Evolutionary conservation across 495 filamentous ascomycete genomes (phyloP).

Genomic region (Penicillium herquei): DNA sequence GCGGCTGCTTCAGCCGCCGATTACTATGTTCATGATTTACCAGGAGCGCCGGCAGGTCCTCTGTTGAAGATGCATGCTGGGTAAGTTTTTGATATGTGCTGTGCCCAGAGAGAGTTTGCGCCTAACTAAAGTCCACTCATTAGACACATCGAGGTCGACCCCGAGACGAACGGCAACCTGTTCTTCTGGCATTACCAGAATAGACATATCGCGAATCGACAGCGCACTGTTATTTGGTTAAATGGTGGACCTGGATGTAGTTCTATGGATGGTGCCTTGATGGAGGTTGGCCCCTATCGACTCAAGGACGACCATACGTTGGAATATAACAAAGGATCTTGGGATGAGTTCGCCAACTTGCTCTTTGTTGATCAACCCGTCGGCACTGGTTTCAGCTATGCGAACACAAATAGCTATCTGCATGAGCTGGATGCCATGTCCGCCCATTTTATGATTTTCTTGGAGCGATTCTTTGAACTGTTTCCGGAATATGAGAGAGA

Average conservation of each 20-base stretch:
- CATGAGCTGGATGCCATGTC: constrained; percentile 88
- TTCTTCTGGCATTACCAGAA: constrained; percentile 99
- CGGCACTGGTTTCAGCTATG: constrained; percentile 94
- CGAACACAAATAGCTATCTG: constrained; percentile 79
- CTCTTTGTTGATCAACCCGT: constrained; percentile 97
- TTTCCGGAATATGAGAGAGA: constrained; percentile 93
- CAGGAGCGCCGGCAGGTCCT: constrained; percentile 79
- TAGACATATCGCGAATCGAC: constrained; percentile 86
- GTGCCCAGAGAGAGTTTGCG: background rate
- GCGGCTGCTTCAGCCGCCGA: constrained; percentile 69
- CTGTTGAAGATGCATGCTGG: constrained; percentile 96
- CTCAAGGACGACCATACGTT: constrained; percentile 73
- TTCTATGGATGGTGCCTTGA: constrained; percentile 93
- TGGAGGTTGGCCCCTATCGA: constrained; percentile 95
- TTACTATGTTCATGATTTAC: constrained; percentile 82
- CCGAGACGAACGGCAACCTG: constrained; percentile 81
- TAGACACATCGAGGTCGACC: constrained; percentile 88
- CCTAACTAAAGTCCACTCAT: background rate
- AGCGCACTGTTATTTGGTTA: constrained; percentile 93
- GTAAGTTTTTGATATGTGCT: constrained; percentile 48
- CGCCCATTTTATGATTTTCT: constrained; percentile 78
- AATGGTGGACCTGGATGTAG: constrained; percentile 97
- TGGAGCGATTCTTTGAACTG: constrained; percentile 84
- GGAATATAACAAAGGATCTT: constrained; percentile 82
- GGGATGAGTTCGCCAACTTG: constrained; percentile 96